A percentile compares a stretch with the other conserved stretches of the same genome.
phyloP scores from a whole-genome alignment of 108 stramenopile species.

The Phaeodactylum tricornutum region DNA sequence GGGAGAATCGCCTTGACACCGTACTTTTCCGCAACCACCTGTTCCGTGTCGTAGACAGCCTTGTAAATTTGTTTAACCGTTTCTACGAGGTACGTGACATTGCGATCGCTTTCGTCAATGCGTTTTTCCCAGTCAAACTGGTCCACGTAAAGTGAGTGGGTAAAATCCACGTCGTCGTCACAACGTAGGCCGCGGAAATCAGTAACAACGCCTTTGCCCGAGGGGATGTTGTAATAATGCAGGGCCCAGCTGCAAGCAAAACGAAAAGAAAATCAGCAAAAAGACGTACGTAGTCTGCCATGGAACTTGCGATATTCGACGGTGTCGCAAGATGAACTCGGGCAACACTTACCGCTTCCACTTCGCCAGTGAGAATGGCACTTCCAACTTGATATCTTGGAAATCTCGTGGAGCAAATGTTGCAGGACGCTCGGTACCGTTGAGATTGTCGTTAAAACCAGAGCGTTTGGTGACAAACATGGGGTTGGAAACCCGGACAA shows the following conservation, averaged over 20 bases:
- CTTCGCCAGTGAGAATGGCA: too few species aligned
- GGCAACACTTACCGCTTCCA: too few species aligned
- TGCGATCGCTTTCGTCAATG: slow-evolving; percentile 27
- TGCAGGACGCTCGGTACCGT: slow-evolving; percentile 15
- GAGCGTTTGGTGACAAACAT: slow-evolving; percentile 25
- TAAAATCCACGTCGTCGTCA: slow-evolving; percentile 35
- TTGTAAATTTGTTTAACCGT: slow-evolving; percentile 33
- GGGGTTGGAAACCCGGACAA: slow-evolving; percentile 27
- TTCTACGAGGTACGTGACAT: slow-evolving; percentile 22
- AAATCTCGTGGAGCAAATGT: too few species aligned
- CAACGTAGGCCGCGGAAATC: slow-evolving; percentile 21
- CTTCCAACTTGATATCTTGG: too few species aligned
- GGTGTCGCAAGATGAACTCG: too few species aligned
- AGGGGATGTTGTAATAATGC: slow-evolving; percentile 8
- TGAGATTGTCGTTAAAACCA: slow-evolving; percentile 37
- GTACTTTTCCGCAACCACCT: slow-evolving; percentile 27
- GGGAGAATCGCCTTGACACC: slow-evolving; percentile 21
- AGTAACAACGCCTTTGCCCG: slow-evolving; percentile 32
- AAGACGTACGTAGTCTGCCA: too few species aligned
- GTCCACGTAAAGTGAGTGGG: slow-evolving; percentile 29
- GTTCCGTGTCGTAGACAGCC: slow-evolving; percentile 29
- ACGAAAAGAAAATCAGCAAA: too few species aligned
- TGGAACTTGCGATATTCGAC: too few species aligned
- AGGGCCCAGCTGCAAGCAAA: too few species aligned
- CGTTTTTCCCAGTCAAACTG: slow-evolving; percentile 37